Conservation (phyloP, 2,329 filamentous ascomycete species). For the Ceratocystis cacaofunesta region DNA sequence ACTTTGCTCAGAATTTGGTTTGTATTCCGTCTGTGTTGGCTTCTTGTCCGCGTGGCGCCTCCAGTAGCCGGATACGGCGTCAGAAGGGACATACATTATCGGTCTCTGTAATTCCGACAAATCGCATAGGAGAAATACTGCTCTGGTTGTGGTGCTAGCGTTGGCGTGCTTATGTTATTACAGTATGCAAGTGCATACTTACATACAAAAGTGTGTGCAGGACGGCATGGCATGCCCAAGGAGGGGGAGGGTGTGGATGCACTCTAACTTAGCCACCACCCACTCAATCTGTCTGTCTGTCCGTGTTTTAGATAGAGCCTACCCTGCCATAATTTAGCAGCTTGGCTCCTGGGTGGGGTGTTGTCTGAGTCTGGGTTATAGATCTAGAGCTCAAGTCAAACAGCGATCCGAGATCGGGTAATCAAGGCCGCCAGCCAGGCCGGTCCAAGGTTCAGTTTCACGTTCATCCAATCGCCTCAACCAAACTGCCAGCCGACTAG, state of each 20-base stretch:
- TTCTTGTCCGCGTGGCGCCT: conserved; percentile 8
- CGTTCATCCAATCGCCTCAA: not conserved
- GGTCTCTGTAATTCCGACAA: not conserved
- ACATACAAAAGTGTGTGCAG: not conserved
- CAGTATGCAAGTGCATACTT: not conserved
- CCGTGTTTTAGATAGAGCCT: not conserved
- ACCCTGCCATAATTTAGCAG: not conserved
- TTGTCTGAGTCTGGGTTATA: not conserved
- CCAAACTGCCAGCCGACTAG: not conserved
- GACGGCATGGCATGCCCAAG: not conserved
- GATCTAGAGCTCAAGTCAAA: not conserved
- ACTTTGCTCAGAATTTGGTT: not conserved
- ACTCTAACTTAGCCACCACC: not conserved
- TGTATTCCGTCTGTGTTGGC: not conserved
- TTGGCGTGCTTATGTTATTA: not conserved
- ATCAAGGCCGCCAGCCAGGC: not conserved
- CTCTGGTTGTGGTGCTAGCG: not conserved
- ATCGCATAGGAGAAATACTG: not conserved
- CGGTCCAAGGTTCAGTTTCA: not conserved
- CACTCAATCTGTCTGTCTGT: not conserved
- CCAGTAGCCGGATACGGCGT: conserved; percentile 13
- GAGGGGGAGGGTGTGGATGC: not conserved
- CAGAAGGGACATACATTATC: not conserved
- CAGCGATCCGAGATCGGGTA: not conserved
- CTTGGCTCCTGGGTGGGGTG: not conserved